A percentile compares a stretch with the other conserved stretches of the same genome.
phyloP scores from a whole-genome alignment of 129 eudicot genomes.

The Centaurea solstitialis region DNA sequence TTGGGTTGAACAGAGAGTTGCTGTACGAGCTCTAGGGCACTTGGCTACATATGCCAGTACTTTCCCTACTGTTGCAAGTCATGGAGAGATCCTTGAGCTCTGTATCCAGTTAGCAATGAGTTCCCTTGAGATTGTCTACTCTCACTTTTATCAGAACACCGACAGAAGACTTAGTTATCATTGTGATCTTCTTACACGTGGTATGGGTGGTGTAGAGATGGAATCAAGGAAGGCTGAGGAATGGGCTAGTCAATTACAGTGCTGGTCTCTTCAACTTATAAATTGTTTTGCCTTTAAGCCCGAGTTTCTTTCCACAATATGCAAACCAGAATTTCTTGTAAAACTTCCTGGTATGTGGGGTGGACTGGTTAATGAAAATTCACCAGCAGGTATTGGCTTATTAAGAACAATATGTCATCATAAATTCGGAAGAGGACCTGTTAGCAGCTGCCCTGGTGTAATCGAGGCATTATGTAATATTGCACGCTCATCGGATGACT shows the following conservation, averaged over 20 bases:
- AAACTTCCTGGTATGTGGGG: constrained; percentile 99
- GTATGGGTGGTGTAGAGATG: constrained; percentile 99
- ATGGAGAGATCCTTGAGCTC: constrained; percentile 91
- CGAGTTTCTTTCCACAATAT: constrained; percentile 81
- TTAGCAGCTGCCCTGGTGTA: constrained; percentile 80
- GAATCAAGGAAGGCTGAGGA: constrained; percentile 99
- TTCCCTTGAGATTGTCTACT: constrained; percentile 90
- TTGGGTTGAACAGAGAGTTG: constrained; percentile 98
- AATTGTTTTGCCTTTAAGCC: constrained; percentile 95
- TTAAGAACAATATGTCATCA: constrained; percentile 93
- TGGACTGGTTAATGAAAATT: constrained; percentile 96
- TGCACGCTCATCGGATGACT: constrained; percentile 95
- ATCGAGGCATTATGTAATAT: constrained; percentile 89
- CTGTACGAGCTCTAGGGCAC: constrained; percentile 96
- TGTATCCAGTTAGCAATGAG: constrained; percentile 93
- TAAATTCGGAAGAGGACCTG: constrained; percentile 90
- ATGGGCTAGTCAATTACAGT: constrained; percentile 99
- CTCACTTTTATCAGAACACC: constrained; percentile 86
- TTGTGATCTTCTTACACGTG: constrained; percentile 95
- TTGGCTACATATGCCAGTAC: constrained; percentile 91
- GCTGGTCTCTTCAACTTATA: constrained; percentile 98
- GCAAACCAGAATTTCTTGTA: constrained; percentile 78
- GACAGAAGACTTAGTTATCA: constrained; percentile 90
- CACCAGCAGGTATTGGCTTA: constrained; percentile 98
- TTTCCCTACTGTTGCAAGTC: constrained; percentile 78